These are phyloP conservation scores for Carex scoparia DNA, from an alignment of 176 grass and related monocot genomes.

Conservation along the genomic window DNA sequence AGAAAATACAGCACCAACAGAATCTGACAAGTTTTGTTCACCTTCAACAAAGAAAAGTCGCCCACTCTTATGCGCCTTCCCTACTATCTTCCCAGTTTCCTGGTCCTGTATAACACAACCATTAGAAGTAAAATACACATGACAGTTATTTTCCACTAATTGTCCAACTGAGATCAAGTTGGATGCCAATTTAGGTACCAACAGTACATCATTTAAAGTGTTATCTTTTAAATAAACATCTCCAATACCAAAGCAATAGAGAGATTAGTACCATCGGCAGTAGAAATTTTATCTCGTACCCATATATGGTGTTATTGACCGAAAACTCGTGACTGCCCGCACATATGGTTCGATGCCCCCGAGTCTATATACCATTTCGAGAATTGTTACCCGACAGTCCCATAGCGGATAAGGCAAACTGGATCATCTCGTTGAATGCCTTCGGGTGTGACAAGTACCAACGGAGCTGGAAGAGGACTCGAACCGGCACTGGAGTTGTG, in stretches of 20 bases:
- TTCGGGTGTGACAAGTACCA: neutral
- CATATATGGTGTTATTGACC: neutral
- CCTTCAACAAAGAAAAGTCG: neutral
- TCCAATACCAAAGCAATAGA: neutral
- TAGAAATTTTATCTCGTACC: neutral
- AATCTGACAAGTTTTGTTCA: neutral
- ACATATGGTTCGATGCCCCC: neutral
- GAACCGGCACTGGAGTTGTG: neutral
- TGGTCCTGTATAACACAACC: neutral
- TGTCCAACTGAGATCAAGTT: neutral
- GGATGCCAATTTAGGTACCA: neutral
- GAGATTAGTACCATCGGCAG: neutral
- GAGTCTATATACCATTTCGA: neutral
- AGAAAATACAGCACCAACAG: neutral
- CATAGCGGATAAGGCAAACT: neutral
- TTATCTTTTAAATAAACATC: neutral
- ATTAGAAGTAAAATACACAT: neutral
- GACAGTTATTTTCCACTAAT: neutral
- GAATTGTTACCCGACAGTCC: neutral
- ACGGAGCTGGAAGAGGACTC: neutral
- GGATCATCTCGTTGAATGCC: neutral
- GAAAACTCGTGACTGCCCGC: neutral
- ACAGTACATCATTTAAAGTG: neutral
- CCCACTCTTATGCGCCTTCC: neutral
- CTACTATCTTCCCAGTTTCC: neutral